Percentiles rank a stretch among this genome's conserved stretches.
Conservation (phyloP, 2,329 filamentous ascomycete species). For the Colletotrichum sublineola region DNA sequence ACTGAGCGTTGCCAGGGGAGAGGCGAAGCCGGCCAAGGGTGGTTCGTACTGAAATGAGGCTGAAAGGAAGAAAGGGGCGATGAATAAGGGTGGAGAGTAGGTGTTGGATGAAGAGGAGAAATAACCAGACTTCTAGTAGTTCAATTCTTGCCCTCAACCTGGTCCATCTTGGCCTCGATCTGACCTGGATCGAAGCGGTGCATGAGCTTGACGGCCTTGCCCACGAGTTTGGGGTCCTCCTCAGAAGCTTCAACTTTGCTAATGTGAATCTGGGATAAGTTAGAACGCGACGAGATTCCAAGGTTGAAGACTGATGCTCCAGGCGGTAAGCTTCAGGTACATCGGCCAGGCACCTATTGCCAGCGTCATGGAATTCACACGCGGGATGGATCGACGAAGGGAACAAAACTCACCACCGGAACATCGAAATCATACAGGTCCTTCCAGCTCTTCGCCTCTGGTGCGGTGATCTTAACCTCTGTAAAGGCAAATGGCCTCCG, state of each 20-base stretch:
- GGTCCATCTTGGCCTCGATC: conserved; percentile 77
- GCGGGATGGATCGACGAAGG: background rate
- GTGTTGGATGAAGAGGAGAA: conserved; percentile 1
- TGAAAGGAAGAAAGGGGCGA: background rate
- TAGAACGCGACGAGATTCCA: background rate
- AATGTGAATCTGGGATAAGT: conserved; percentile 67
- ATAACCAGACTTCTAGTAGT: background rate
- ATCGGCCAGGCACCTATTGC: conserved; percentile 15
- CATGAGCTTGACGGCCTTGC: conserved; percentile 79
- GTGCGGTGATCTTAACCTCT: conserved; percentile 78
- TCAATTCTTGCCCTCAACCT: conserved; percentile 56
- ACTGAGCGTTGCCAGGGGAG: conserved; percentile 61
- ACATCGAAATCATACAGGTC: conserved; percentile 85
- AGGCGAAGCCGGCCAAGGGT: conserved; percentile 52
- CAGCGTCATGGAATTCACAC: background rate
- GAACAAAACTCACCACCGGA: conserved; percentile 73
- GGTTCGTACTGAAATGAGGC: conserved; percentile 56
- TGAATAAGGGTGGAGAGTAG: background rate
- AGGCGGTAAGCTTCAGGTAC: conserved; percentile 4
- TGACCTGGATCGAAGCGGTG: conserved; percentile 79
- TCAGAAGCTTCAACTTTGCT: conserved; percentile 66
- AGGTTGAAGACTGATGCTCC: background rate
- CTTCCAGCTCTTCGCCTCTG: conserved; percentile 74
- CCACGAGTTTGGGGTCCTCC: conserved; percentile 67
- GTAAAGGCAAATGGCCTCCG: conserved; percentile 75